A percentile compares a stretch with the other conserved stretches of the same genome.
Conservation (phyloP, 2,329 filamentous ascomycete species). For the Ilyonectria robusta region DNA sequence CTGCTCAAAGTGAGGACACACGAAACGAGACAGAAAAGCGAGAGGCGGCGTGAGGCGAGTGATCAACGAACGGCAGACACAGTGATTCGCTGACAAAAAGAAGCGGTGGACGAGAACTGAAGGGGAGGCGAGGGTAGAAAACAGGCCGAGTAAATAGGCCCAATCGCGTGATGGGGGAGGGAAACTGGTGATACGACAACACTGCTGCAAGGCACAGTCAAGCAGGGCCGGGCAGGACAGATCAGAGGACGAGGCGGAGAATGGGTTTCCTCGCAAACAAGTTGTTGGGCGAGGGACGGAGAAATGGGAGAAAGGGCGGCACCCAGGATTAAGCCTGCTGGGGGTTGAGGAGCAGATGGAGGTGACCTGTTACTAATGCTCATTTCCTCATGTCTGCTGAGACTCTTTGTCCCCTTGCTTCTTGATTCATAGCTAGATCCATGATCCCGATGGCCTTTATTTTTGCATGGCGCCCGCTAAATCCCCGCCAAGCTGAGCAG, state of each 20-base stretch:
- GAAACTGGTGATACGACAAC: background rate
- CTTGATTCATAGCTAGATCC: background rate
- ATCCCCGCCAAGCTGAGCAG: constrained; percentile 14
- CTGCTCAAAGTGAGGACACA: constrained; percentile 5
- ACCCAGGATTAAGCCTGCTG: constrained; percentile 18
- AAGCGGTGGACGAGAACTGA: constrained; percentile 10
- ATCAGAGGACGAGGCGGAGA: background rate
- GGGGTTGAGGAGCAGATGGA: constrained; percentile 2
- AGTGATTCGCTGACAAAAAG: constrained; percentile 9
- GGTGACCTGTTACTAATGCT: constrained; percentile 7
- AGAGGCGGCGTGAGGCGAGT: constrained; percentile 8
- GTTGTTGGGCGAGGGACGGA: constrained; percentile 21
- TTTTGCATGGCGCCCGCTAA: constrained; percentile 3
- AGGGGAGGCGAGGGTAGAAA: constrained; percentile 8
- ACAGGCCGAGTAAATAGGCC: background rate
- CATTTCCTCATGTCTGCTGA: background rate
- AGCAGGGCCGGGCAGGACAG: background rate
- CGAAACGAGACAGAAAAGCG: background rate
- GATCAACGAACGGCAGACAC: background rate
- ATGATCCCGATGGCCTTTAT: constrained; percentile 20
- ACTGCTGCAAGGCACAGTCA: constrained; percentile 1
- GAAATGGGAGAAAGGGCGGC: constrained; percentile 12
- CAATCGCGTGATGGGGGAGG: constrained; percentile 13
- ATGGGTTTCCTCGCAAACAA: background rate
- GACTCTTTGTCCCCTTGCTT: background rate